Evolutionary conservation across 768 basidiomycete species (phyloP).

Genomic region (Lactarius pseudohatsudake): DNA sequence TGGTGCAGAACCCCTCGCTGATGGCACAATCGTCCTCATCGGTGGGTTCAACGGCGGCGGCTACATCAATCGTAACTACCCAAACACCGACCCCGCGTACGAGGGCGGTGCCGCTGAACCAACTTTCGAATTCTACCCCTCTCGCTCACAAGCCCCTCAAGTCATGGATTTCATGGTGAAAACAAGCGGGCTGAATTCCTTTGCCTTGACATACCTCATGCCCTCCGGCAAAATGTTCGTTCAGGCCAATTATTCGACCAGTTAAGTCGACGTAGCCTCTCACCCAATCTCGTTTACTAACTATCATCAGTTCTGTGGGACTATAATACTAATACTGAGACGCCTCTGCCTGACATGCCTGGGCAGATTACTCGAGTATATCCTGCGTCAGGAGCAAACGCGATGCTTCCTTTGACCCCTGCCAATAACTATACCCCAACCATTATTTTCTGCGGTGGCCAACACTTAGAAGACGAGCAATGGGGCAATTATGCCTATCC

Average conservation of each 20-base stretch:
- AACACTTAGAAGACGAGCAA: conserved; percentile 64
- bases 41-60: conserved; percentile 80
- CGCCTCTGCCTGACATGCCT: conserved; percentile 69
- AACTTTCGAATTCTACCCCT: conserved; percentile 81
- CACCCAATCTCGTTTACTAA: conserved; percentile 17
- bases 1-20: conserved; percentile 65
- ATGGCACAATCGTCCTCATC: conserved; percentile 77
- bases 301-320: conserved; percentile 48
- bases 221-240: conserved; percentile 75
- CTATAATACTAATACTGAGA: conserved; percentile 54
- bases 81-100: conserved; percentile 58
- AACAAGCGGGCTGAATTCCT: conserved; percentile 76
- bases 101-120: conserved; percentile 75
- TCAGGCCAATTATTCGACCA: conserved; percentile 77
- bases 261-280: conserved; percentile 41
- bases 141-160: conserved; percentile 46
- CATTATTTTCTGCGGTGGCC: conserved; percentile 88
- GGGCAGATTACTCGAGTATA: conserved; percentile 74
- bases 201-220: conserved; percentile 71
- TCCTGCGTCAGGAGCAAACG: conserved; percentile 82
- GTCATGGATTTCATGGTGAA: conserved; percentile 64
- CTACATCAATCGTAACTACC: conserved; percentile 75
- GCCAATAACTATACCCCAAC: conserved; percentile 85
- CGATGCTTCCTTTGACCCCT: conserved; percentile 88
- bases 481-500: conserved; percentile 80